These are phyloP conservation scores for Trichosporon sp. DNA, from an alignment of 1,284 basidiomycete species.

Conservation along the genomic window DNA sequence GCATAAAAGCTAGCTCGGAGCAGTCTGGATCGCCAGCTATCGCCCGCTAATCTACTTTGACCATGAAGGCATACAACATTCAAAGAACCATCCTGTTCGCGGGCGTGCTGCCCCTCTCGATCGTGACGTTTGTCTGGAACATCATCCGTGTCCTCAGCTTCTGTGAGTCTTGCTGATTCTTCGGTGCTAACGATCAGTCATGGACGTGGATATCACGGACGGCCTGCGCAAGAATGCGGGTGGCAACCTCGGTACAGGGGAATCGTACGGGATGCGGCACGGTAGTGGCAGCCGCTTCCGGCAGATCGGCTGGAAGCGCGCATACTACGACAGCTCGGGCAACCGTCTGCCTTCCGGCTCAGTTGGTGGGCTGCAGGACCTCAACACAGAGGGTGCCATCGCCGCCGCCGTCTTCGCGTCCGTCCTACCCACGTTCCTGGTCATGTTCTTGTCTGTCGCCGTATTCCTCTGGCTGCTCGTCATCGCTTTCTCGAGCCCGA, in stretches of 20 bases:
- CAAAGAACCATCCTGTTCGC: background rate
- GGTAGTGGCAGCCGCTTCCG: background rate
- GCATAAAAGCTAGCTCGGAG: background rate
- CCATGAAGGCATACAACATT: background rate
- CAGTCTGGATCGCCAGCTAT: background rate
- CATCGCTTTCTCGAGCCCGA: background rate
- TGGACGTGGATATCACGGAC: background rate
- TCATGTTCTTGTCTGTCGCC: background rate
- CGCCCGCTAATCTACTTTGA: background rate
- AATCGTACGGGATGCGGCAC: background rate
- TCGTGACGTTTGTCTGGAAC: background rate
- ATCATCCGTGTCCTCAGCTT: background rate
- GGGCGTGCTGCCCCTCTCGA: background rate
- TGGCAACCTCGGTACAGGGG: background rate
- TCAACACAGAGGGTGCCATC: background rate
- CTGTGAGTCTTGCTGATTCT: background rate
- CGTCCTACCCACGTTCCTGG: background rate
- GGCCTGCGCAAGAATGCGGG: background rate
- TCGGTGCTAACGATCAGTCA: background rate
- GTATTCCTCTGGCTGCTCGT: background rate
- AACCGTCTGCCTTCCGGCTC: too few relatives aligned
- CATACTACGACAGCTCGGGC: too few relatives aligned
- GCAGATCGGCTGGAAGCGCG: too few relatives aligned
- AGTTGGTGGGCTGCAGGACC: background rate
- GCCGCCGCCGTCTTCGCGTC: background rate